Evolutionary conservation across 1,139 yeast species (phyloP), one percentile per base, ranked within the genome.

Genomic region (Candida neerlandica): DNA sequence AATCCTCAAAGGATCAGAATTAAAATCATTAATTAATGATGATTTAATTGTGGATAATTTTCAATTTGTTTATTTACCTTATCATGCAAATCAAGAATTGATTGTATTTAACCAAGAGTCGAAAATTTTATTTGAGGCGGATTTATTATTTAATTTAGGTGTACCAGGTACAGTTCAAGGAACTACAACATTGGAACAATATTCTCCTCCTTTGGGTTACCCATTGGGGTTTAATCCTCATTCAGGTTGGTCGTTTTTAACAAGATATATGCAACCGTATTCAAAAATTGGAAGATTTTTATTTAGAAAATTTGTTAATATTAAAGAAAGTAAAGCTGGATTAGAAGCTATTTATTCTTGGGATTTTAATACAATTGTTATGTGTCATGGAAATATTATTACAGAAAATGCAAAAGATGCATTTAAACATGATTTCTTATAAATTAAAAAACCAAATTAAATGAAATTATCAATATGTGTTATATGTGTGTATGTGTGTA

Each of bases 381-480:
- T 78, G 59, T 80, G 85, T 54, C 89, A 84, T 58, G 89, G 89
- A 6, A 78, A 78, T 49, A 70, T 81, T 14, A 64, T 82, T 49
- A 81, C 78, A 14, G 60, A 61, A 3, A 66, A 72, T 46, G 83
- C 77, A n/a, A 71, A 71, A 52, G 59, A 61, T 21, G 62, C 60
- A 7, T 70, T 67, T 57, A 60, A 61, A 43, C 48, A 52, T 42
- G 57, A 45, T 3, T 55, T 55, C 29, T 39, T 51, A 34, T 43
- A 27, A 43, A 33, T 6, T 21, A 21, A 21, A 21, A 21, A 6
- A 21, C 23, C 23, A 21, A 4, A 21, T 6, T 21, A 21, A 21
- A n/a, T n/a, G n/a, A n/a, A n/a, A n/a, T n/a, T n/a, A n/a, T n/a
- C n/a, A n/a, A n/a, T n/a, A n/a, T n/a, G 23, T 21, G 23, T 21